Evolutionary conservation across 441 rosid species (phyloP).

Genomic region (Raphanus hybrid): DNA sequence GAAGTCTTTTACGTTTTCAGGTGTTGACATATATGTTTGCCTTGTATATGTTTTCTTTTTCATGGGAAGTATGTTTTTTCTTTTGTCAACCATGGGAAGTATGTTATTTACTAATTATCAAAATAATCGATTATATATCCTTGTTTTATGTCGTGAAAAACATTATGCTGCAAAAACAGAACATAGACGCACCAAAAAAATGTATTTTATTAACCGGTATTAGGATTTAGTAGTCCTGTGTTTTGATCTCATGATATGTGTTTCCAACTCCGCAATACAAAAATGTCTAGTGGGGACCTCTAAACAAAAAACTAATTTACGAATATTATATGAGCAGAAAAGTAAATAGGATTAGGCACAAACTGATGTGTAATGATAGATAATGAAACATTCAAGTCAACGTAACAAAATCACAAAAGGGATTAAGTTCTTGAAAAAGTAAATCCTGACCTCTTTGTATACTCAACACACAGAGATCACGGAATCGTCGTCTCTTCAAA

Average conservation of each 20-base stretch:
- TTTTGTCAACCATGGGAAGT: too few species aligned
- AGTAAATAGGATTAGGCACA: slow-evolving; percentile 9
- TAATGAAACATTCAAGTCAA: slow-evolving; percentile 27
- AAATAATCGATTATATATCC: too few species aligned
- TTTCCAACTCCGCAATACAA: background rate
- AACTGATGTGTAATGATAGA: background rate
- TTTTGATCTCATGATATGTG: slow-evolving; percentile 5
- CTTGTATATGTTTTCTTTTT: too few species aligned
- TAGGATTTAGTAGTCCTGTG: background rate
- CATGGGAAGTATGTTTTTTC: too few species aligned
- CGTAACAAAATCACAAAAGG: slow-evolving; percentile 16
- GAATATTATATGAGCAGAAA: background rate
- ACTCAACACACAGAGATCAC: slow-evolving; percentile 12
- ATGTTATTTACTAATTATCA: too few species aligned
- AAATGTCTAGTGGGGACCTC: background rate
- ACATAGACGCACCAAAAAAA: background rate
- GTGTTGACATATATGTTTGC: too few species aligned
- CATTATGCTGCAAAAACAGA: background rate
- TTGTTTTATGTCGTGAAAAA: too few species aligned
- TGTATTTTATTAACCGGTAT: background rate
- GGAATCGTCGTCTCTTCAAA: slow-evolving; percentile 5
- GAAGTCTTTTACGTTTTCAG: too few species aligned
- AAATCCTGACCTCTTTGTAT: slow-evolving; percentile 3
- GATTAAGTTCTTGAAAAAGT: background rate
- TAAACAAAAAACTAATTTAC: background rate